A percentile compares a stretch with the other conserved stretches of the same genome.
These are phyloP conservation scores for Sugiyamaella chiloensis DNA, from an alignment of 805 yeast species.

Conservation along the genomic window DNA sequence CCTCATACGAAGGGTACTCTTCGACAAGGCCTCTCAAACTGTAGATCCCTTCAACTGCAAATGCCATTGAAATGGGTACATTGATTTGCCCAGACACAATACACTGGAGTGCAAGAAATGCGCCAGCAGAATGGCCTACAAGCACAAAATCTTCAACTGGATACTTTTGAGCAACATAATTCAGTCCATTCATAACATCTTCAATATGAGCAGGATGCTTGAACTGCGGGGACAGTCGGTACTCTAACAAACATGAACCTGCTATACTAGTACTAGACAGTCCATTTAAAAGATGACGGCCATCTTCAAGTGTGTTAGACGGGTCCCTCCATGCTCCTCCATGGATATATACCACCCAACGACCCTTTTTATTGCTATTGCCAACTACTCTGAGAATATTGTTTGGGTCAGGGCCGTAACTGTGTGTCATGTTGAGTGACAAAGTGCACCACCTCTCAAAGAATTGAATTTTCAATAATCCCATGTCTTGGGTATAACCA, in stretches of 20 bases:
- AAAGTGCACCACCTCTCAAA: too few species aligned
- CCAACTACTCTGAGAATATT: not conserved
- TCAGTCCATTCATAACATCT: slow-evolving; percentile 52
- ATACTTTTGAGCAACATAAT: slow-evolving; percentile 23
- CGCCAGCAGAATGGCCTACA: slow-evolving; percentile 82
- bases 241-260: slow-evolving; percentile 48
- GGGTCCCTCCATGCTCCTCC: slow-evolving; percentile 91
- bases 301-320: slow-evolving; percentile 56
- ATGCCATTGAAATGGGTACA: slow-evolving; percentile 6
- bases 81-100: slow-evolving; percentile 5
- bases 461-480: too few species aligned
- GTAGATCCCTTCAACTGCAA: slow-evolving; percentile 65
- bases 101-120: slow-evolving; percentile 59
- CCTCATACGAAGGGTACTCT: slow-evolving; percentile 60
- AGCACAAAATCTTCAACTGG: slow-evolving; percentile 34
- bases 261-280: slow-evolving; percentile 17
- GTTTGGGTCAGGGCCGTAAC: not conserved
- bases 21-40: slow-evolving; percentile 47
- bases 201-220: slow-evolving; percentile 58
- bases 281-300: slow-evolving; percentile 33
- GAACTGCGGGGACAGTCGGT: slow-evolving; percentile 61
- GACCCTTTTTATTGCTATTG: not conserved
- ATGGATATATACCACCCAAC: slow-evolving; percentile 57
- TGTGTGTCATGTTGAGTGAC: too few species aligned
- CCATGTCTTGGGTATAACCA: too few species aligned